Percentiles rank a stretch among this genome's conserved stretches.
Evolutionary conservation across 257 asterid genomes (phyloP).

Genomic region (Cynanchum wilfordii): DNA sequence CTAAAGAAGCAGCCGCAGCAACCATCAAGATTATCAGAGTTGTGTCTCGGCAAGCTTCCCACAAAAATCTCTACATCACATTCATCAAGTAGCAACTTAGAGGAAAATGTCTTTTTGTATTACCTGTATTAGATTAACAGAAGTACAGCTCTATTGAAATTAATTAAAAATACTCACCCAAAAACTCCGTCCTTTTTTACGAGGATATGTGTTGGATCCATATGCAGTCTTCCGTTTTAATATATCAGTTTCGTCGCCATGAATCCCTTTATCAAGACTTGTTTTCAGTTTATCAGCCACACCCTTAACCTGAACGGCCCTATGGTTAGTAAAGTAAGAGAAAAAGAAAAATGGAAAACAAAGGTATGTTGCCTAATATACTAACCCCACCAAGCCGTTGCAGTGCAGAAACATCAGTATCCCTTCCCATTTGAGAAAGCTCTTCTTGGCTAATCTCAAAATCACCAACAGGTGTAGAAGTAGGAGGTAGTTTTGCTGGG

Average conservation of each 20-base stretch:
- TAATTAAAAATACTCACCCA: constrained; percentile 49
- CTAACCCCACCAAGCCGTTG: constrained; percentile 89
- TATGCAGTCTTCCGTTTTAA: constrained; percentile 56
- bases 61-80: constrained; percentile 60
- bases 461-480: constrained; percentile 46
- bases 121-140: neutral
- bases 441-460: constrained; percentile 73
- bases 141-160: constrained; percentile 7
- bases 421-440: constrained; percentile 60
- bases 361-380: constrained; percentile 18
- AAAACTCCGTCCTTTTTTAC: constrained; percentile 84
- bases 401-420: constrained; percentile 47
- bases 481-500: constrained; percentile 32
- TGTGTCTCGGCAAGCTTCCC: constrained; percentile 95
- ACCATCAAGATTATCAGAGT: constrained; percentile 91
- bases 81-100: constrained; percentile 12
- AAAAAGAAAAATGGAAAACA: neutral
- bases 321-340: neutral
- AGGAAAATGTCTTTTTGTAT: constrained; percentile 5
- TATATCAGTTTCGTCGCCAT: constrained; percentile 67
- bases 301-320: constrained; percentile 50
- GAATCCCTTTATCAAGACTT: constrained; percentile 56
- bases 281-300: constrained; percentile 62
- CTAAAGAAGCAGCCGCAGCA: constrained; percentile 98
- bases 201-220: constrained; percentile 95